These are phyloP conservation scores for Fusarium sp. DNA, from an alignment of 2,329 filamentous ascomycete genomes.

Conservation along the genomic window DNA sequence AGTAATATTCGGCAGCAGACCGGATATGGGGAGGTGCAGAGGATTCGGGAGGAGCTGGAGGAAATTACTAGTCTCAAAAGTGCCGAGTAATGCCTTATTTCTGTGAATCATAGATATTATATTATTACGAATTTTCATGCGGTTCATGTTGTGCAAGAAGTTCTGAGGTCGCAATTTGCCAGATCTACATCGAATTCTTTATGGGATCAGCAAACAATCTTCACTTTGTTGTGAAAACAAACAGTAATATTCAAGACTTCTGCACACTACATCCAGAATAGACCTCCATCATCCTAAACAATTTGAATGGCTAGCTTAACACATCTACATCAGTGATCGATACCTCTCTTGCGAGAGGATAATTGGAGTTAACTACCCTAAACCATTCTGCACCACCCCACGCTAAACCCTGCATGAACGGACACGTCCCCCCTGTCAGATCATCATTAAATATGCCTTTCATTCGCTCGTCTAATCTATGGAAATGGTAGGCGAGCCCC, in stretches of 20 bases:
- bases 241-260: too few relatives aligned
- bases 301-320: rapidly evolving
- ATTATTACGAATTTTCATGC: too few relatives aligned
- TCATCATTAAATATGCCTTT: neutral
- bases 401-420: neutral
- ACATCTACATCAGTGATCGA: rapidly evolving
- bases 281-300: too few relatives aligned
- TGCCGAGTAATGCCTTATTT: neutral
- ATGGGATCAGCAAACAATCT: too few relatives aligned
- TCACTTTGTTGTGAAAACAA: too few relatives aligned
- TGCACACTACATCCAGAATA: too few relatives aligned
- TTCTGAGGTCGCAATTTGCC: too few relatives aligned
- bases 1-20: neutral
- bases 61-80: neutral
- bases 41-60: neutral
- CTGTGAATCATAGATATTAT: too few relatives aligned
- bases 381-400: neutral
- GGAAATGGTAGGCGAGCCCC: neutral
- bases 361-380: neutral
- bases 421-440: neutral
- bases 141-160: too few relatives aligned
- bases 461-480: neutral
- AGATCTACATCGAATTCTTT: too few relatives aligned
- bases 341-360: neutral
- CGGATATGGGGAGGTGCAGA: neutral